Evolutionary conservation across 352 stramenopile genomes (phyloP), one percentile per base, ranked within the genome.

Genomic region (Halophytophthora batemanensis): DNA sequence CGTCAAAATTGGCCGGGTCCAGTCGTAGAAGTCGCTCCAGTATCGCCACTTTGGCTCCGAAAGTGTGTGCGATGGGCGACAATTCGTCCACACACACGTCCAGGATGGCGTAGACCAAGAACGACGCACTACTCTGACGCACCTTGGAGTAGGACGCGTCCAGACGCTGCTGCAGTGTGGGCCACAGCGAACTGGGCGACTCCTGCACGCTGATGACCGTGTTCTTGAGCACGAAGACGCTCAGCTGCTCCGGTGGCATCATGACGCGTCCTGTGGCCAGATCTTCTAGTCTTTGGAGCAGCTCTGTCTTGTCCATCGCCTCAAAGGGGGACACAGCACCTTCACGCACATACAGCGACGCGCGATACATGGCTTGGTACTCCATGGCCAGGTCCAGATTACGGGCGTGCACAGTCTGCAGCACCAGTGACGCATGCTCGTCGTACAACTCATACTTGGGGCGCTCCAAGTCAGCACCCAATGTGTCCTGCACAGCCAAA

Each of bases 401-500:
- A 37, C 66, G 61, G 2, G 78, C 65, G 29, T 86, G 72, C 17
- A 87, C 65, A 3, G 74, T 86, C 53, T 89, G 77, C 15, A 93
- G 59, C 29, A 93, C 70, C 31, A 96, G 48, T 4, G 75, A 88
- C 36, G 79, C 82, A 50, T 96, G 84, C 21, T 92, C 86, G 18
- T 93, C 82, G 59, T 93, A 96, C 22, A 82, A 71, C 25, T 96
- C 86, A 50, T 90, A 91, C 58, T 96, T 96, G 10, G 82, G 83
- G 0, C 86, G 74, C 49, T 90, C 78, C 4, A 79, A 67, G 42
- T 90, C 82, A 0, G 91, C 60, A 48, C 92, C 85, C 28, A 96
- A 58, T 1, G 71, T 82, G 49, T 96, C 84, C 59, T 96, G 83
- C 12, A 96, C 77, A 1, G 86, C 83, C 6, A 96, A 71, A 1